Base-by-base conservation (phyloP, 164 flowering plant genomes). In the Sedum album region DNA sequence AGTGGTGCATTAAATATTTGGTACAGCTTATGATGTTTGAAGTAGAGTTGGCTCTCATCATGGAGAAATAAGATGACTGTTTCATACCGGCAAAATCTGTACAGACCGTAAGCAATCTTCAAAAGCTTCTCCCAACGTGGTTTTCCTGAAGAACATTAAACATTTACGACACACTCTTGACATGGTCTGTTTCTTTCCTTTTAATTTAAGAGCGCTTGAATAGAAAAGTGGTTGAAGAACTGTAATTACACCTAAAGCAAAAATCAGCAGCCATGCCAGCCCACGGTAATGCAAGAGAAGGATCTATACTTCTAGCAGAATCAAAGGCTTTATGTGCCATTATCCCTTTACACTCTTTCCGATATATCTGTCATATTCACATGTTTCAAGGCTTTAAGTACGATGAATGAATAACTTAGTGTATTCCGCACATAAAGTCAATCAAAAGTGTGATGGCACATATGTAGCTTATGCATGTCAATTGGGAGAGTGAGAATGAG, bases 251-350 rank as follows among this genome's bases (percentile, higher is more conserved):
- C 98, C 96, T 80, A 72, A 76, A 66, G 75, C 70, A 61, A 62
- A 71, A 67, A 82, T 87, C 89, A 60, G 85, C 84, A 63, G 97
- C 82, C 97, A 93, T 91, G 81, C 95, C 91, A 15, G 99, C 99
- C 99, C 99, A 91, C 67, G 99, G 97, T 68, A 94, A 77, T 62
- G 99, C 85, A 76, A 94, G 90, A 31, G 88, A 86, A 75, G 99
- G 99, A 82, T 94, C 97, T 77, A 91, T 85, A 75, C 99, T 91
- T 80, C 99, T 85, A 49, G 96, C 90, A 81, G 77, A 86, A 78
- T 94, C 96, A 85, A 94, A 91, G 61, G 97, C 89, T 76, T 82
- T 89, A 66, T 76, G 79, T 23, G 92, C 83, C 80, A 89, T 75
- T 70, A 75, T 73, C 70, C 73, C 79, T 62, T 83, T 80, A 65